Conservation (phyloP, 1,139 yeast genomes). For the Taphrina communis region DNA sequence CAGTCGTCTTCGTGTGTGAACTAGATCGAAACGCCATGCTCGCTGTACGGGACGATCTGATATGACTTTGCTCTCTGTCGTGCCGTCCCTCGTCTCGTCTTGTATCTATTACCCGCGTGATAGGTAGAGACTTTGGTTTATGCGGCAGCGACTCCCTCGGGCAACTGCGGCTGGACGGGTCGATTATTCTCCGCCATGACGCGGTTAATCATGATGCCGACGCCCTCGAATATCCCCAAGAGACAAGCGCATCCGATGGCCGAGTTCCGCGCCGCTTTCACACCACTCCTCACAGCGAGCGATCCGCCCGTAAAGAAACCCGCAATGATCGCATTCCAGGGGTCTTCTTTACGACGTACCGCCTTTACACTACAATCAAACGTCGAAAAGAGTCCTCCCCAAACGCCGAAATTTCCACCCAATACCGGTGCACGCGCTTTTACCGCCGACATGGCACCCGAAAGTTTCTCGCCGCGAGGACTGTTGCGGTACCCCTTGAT, state of each 20-base stretch:
- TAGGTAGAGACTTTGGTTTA: background rate
- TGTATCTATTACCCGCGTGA: too few species aligned
- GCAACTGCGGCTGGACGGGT: constrained; percentile 56
- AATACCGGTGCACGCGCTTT: constrained; percentile 97
- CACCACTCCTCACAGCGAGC: constrained; percentile 96
- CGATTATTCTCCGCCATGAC: constrained; percentile 83
- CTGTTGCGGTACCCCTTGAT: constrained; percentile 98
- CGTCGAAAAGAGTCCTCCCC: constrained; percentile 98
- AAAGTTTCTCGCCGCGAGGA: constrained; percentile 75
- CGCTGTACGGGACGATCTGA: background rate
- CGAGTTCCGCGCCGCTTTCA: constrained; percentile 94
- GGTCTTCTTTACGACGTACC: constrained; percentile 95
- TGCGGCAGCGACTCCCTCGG: constrained; percentile 38
- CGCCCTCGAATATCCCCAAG: constrained; percentile 97
- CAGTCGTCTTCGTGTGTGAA: background rate
- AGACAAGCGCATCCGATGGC: constrained; percentile 98
- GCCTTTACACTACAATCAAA: constrained; percentile 96
- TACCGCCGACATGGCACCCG: constrained; percentile 85
- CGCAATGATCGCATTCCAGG: constrained; percentile 92
- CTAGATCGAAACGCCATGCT: constrained; percentile 1
- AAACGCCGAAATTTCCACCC: constrained; percentile 98
- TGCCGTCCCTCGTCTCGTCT: background rate
- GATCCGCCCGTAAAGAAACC: constrained; percentile 99
- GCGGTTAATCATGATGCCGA: constrained; percentile 94
- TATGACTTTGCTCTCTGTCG: background rate